Base-by-base conservation (phyloP, 495 filamentous ascomycete species). In the Chaetomidium leptoderma region DNA sequence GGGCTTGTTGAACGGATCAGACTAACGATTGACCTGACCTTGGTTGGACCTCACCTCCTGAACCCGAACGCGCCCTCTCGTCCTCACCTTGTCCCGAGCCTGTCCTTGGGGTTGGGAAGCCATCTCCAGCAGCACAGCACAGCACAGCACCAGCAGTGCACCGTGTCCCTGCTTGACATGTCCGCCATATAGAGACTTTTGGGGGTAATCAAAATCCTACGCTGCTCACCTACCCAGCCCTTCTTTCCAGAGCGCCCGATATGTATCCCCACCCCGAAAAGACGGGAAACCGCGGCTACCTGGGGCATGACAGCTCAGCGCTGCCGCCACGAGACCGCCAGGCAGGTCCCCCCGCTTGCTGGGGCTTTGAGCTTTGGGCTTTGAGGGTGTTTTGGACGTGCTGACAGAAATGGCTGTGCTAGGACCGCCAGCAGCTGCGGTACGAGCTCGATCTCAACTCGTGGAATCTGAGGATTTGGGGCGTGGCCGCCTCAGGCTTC, bases 401-500 rank as follows among this genome's bases (percentile, higher is more conserved):
- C 46, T 63, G 39, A 50, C 37, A n/a, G 3, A 16, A 16, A 29
- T 45, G 2, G 14, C 17, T 19, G 3, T 39, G 10, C 23, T 45
- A 70, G 67, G 70, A 71, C 50, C 70, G 70, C 44, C 62, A 66
- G 26, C 70, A 73, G 30, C 43, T 73, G 27, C 66, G 70, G 23
- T 71, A 70, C 48, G 66, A 71, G 45, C 63, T 73, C 19, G 67
- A 73, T 44, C 65, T 73, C 32, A 73, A 73, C 52, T 68, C 66
- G 1, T 73, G 70, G 70, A 73, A 74, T 42, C 54, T 72, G 60
- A 61, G 71, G 36, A 71, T 76, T 29, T 74, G 71, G 69, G 67
- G 80, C 7, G 85, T 88, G 5, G 83, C 85, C 13, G 83, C 81
- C 17, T 80, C 83, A 1, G 85, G 85, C 17, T 88, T 88, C 63